These are phyloP conservation scores for Ensete glaucum DNA, from an alignment of 176 grass and related monocot species.

Conservation along the genomic window DNA sequence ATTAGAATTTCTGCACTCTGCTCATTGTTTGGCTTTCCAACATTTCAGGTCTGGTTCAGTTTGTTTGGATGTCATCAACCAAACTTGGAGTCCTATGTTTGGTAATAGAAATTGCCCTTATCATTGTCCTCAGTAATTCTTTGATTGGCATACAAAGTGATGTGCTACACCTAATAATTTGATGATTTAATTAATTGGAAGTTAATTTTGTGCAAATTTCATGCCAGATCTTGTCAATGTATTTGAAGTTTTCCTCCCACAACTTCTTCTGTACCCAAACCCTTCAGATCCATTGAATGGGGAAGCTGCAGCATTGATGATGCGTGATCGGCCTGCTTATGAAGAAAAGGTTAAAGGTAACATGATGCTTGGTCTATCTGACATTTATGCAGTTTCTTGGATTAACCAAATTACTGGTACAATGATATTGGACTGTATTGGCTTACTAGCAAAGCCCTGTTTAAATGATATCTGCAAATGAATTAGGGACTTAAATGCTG, in stretches of 20 bases:
- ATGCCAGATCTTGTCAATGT: conserved; percentile 83
- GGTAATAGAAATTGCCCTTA: conserved; percentile 35
- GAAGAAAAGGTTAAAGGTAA: conserved; percentile 97
- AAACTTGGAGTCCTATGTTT: conserved; percentile 99
- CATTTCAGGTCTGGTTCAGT: conserved; percentile 84
- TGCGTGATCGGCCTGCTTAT: conserved; percentile 82
- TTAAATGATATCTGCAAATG: too few species aligned
- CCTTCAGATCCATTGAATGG: conserved; percentile 93
- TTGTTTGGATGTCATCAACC: conserved; percentile 98
- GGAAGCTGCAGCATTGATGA: conserved; percentile 86
- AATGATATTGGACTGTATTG: too few species aligned
- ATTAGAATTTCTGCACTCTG: not conserved
- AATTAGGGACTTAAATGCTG: too few species aligned
- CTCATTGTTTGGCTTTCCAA: conserved; percentile 12
- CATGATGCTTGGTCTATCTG: not conserved
- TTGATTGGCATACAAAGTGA: too few species aligned
- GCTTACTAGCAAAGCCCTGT: too few species aligned
- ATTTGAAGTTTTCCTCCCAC: conserved; percentile 87
- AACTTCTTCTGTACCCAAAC: conserved; percentile 85
- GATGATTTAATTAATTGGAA: not conserved
- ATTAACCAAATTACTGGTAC: too few species aligned
- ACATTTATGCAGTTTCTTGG: too few species aligned
- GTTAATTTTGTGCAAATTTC: not conserved
- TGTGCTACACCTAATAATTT: too few species aligned
- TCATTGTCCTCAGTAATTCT: not conserved